A percentile compares a stretch with the other conserved stretches of the same genome.
Conservation (phyloP, 1,284 basidiomycete species). For the Uromyces viciae-fabae region DNA sequence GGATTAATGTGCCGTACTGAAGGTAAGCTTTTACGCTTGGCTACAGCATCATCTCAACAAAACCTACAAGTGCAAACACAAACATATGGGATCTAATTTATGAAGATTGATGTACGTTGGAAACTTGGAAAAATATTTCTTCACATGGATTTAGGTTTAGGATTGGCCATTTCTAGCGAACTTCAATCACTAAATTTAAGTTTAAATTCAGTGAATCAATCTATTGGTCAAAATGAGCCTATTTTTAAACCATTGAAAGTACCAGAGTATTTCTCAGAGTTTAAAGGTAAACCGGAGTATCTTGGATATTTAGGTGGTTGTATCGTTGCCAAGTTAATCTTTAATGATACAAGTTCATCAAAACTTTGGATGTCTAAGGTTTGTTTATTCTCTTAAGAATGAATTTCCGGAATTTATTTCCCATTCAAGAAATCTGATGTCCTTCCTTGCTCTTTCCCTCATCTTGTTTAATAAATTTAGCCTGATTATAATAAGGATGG, state of each 20-base stretch:
- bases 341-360: conserved; percentile 27
- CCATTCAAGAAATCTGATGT: background rate
- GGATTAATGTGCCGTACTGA: conserved; percentile 39
- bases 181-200: conserved; percentile 20
- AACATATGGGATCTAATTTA: too few relatives aligned
- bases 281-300: conserved; percentile 39
- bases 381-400: background rate
- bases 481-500: conserved; percentile 40
- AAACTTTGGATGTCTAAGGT: conserved; percentile 44
- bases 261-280: conserved; percentile 45
- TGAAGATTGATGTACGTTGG: too few relatives aligned
- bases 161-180: conserved; percentile 7
- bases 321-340: conserved; percentile 37
- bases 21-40: conserved; percentile 13
- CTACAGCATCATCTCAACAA: too few relatives aligned
- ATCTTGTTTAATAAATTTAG: background rate
- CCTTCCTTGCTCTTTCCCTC: background rate
- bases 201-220: background rate
- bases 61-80: too few relatives aligned
- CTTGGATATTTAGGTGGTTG: conserved; percentile 32
- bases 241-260: conserved; percentile 30
- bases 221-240: background rate
- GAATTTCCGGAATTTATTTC: background rate
- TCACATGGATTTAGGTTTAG: conserved; percentile 12
- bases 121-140: too few relatives aligned